Percentiles rank a stretch among this genome's conserved stretches.
Evolutionary conservation across 2,329 filamentous ascomycete species (phyloP).

Genomic region (Trichoderma koningiopsis): DNA sequence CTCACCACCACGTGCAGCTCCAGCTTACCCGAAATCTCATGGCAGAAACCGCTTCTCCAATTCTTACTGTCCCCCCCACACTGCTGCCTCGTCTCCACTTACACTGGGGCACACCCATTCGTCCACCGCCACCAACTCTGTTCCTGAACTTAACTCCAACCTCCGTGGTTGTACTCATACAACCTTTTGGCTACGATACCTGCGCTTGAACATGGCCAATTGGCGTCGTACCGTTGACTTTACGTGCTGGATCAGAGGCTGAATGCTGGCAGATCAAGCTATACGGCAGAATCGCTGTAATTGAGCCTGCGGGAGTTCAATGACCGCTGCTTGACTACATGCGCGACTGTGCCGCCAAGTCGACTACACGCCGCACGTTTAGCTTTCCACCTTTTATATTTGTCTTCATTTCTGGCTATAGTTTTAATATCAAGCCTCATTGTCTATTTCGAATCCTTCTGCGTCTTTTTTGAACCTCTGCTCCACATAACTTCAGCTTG

Average conservation of each 20-base stretch:
- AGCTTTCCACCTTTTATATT: not conserved
- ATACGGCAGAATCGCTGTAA: not conserved
- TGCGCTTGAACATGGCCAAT: conserved; percentile 4
- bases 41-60: not conserved
- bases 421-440: not conserved
- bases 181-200: not conserved
- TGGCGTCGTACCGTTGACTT: not conserved
- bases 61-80: conserved; percentile 6
- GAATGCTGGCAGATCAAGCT: not conserved
- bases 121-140: conserved; percentile 19
- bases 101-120: not conserved
- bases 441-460: not conserved
- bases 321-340: not conserved
- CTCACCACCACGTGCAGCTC: conserved; percentile 13
- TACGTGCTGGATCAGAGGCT: not conserved
- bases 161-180: not conserved
- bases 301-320: not conserved
- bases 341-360: not conserved
- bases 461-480: not conserved
- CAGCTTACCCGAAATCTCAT: not conserved
- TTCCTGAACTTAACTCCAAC: not conserved
- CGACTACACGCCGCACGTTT: accelerated
- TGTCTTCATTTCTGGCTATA: not conserved
- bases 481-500: not conserved
- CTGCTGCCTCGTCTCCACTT: conserved; percentile 6